These are phyloP conservation scores for Zymoseptoria brevis DNA, from an alignment of 2,329 filamentous ascomycete genomes.

Conservation along the genomic window DNA sequence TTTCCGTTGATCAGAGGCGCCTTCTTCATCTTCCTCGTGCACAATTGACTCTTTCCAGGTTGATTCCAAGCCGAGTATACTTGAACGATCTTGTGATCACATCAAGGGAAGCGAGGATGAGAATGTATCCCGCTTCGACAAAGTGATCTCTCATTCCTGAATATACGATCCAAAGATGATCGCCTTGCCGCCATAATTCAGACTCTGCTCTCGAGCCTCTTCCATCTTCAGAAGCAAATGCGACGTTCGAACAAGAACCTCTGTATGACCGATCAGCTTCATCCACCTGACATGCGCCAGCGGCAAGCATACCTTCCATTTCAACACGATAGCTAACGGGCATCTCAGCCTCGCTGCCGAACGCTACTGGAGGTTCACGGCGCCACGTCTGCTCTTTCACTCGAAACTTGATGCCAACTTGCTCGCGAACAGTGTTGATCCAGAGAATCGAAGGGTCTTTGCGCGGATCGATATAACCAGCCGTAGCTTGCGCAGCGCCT, in stretches of 20 bases:
- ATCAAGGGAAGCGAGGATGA: not conserved
- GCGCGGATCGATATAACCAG: slow-evolving; percentile 19
- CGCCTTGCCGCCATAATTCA: slow-evolving; percentile 55
- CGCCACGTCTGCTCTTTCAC: slow-evolving; percentile 48
- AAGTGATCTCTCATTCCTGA: not conserved
- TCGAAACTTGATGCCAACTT: slow-evolving; percentile 61
- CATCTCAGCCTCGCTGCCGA: slow-evolving; percentile 54
- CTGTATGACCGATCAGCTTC: slow-evolving; percentile 34
- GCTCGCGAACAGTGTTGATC: slow-evolving; percentile 51
- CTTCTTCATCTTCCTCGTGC: too few species aligned
- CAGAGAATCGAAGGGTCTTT: slow-evolving; percentile 52
- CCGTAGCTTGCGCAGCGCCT: slow-evolving; percentile 11
- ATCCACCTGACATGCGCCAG: not conserved
- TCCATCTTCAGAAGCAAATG: slow-evolving; percentile 60
- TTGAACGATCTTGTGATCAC: not conserved
- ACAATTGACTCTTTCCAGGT: too few species aligned
- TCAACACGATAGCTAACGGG: slow-evolving; percentile 62
- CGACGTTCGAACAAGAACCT: slow-evolving; percentile 58
- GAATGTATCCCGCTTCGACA: not conserved
- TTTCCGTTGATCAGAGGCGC: not conserved
- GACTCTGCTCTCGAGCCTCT: slow-evolving; percentile 53
- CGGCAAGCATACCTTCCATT: slow-evolving; percentile 54
- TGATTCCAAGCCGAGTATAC: not conserved
- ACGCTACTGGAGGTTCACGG: slow-evolving; percentile 46
- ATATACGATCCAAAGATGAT: slow-evolving; percentile 52